Base-by-base conservation (phyloP, 164 flowering plant species). In the Liquidambar formosana region DNA sequence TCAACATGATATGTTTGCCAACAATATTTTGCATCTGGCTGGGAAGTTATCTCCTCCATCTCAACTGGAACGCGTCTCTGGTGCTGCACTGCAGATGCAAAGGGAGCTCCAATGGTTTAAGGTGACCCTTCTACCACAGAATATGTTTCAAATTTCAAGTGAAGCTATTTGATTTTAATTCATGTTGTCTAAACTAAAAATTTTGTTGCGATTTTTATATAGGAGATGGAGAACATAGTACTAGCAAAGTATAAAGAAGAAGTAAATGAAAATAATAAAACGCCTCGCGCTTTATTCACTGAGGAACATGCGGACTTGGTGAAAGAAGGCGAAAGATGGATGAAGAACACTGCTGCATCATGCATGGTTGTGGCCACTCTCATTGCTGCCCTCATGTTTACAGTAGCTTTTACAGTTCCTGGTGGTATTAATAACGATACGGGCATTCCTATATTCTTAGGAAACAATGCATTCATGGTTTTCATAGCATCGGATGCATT, bases 331-430 rank as follows among this genome's bases (percentile, higher is more conserved):
- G 83, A 84, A 52, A 65, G 57, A 13, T 77, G 84, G 84, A 80
- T 84, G 85, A 80, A 77, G 41, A 57, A 64, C 49, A 82, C 84
- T 8, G 74, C 88, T 3, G 49, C 57, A 1, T 74, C 80, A 0
- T 82, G 83, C 73, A 77, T 72, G 76, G 16, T 82, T 14, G 84
- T 78, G 0, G 79, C 88, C 0, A 57, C 85, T 14, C 75, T 82
- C 9, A 82, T 85, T 2, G 62, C 84, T 13, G 77, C 86, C 0
- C 76, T 82, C 0, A 68, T 73, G 56, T 85, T 85, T 70, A 59
- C 86, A 0, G 80, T 83, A 0, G 68, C 76, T 5, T 73, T 82
- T 41, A 77, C 78, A 0, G 46, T 82, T 0, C 88, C 88, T 0
- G 84, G 88, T 8, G 88, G 88, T 5, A 72, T 59, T 27, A 45